phyloP scores from a whole-genome alignment of 495 filamentous ascomycete species.

The Penicillium canescens region DNA sequence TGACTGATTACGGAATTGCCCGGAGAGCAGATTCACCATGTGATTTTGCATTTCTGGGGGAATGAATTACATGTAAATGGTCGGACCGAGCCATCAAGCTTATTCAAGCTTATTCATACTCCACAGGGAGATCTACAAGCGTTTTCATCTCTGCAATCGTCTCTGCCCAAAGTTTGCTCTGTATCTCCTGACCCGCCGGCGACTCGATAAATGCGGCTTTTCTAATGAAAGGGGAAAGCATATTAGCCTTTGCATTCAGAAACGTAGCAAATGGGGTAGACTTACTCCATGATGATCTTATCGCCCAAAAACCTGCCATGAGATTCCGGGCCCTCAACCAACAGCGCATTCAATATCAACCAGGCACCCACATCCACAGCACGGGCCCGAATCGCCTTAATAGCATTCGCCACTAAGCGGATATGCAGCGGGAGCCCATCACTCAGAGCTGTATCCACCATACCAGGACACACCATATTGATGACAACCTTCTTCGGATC shows the following conservation, averaged over 20 bases:
- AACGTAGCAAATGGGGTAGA: neutral
- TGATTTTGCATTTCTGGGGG: too few relatives aligned
- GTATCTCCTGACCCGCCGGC: slow-evolving; percentile 3
- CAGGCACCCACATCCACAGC: slow-evolving; percentile 13
- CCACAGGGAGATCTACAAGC: slow-evolving; percentile 3
- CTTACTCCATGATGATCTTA: slow-evolving; percentile 14
- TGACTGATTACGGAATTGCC: too few relatives aligned
- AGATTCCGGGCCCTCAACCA: slow-evolving; percentile 10
- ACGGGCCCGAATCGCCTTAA: slow-evolving; percentile 11
- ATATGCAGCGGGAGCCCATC: slow-evolving; percentile 8
- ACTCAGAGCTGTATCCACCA: slow-evolving; percentile 16
- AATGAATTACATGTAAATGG: too few relatives aligned
- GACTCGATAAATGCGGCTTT: slow-evolving; percentile 10
- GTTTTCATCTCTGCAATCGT: slow-evolving; percentile 12
- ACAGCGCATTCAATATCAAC: slow-evolving; percentile 13
- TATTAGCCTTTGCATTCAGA: neutral
- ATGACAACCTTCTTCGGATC: slow-evolving; percentile 14
- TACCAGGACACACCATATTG: slow-evolving; percentile 26
- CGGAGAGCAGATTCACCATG: too few relatives aligned
- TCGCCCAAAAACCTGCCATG: slow-evolving; percentile 15
- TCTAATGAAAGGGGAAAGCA: neutral
- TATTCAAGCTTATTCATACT: neutral
- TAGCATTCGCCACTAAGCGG: slow-evolving; percentile 1
- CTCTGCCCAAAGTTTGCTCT: slow-evolving; percentile 14
- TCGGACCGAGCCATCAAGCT: too few relatives aligned